These are phyloP conservation scores for Fusarium marasasianum DNA, from an alignment of 2,329 filamentous ascomycete genomes.

Conservation along the genomic window DNA sequence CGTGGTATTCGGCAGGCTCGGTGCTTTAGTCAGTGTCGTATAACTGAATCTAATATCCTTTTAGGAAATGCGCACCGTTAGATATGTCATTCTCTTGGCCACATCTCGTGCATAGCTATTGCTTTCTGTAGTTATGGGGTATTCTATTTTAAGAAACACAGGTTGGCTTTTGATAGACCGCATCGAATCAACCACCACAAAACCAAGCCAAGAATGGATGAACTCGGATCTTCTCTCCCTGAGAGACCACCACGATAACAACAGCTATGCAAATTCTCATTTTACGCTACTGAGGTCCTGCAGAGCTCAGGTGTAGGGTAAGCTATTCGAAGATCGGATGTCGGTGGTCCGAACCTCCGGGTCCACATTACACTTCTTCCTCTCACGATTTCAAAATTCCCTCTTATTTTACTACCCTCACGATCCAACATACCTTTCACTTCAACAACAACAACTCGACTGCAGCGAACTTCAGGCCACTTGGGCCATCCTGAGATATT, in stretches of 20 bases:
- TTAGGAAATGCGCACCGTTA: not conserved
- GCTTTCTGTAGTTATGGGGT: not conserved
- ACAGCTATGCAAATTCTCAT: not conserved
- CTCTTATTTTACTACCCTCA: not conserved
- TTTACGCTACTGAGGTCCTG: not conserved
- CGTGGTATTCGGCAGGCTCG: not conserved
- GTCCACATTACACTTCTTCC: conserved; percentile 5
- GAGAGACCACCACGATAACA: no score
- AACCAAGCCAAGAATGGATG: not conserved
- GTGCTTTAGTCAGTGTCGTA: not conserved
- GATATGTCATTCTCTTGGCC: not conserved
- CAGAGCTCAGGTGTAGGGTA: not conserved
- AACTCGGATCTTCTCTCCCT: not conserved
- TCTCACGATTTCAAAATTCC: not conserved
- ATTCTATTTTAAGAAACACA: conserved; percentile 1
- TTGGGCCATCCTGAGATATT: no score
- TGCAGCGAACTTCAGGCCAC: not conserved
- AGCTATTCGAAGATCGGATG: conserved; percentile 2
- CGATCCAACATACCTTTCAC: not conserved
- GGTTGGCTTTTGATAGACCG: not conserved
- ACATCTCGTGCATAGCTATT: not conserved
- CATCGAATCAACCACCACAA: not conserved
- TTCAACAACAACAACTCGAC: not conserved
- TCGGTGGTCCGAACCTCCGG: conserved; percentile 9
- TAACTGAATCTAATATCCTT: not conserved